Percentiles rank a stretch among this genome's conserved stretches.
phyloP scores from a whole-genome alignment of 1,139 yeast genomes.

The Pneumocystis canis region DNA sequence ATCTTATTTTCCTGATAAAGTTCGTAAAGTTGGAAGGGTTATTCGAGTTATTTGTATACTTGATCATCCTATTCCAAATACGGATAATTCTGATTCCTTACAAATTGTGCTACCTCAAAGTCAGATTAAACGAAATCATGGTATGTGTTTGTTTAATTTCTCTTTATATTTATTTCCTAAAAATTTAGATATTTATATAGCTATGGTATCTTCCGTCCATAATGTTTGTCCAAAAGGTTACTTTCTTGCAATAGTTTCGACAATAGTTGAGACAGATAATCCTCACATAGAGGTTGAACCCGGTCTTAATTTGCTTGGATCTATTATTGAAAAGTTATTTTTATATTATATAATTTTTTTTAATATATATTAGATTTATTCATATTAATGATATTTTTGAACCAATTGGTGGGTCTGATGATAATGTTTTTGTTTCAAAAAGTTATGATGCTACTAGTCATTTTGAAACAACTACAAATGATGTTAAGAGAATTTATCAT shows the following conservation, averaged over 20 bases:
- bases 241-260: conserved; percentile 83
- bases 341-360: not conserved
- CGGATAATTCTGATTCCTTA: conserved; percentile 70
- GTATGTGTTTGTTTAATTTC: not conserved
- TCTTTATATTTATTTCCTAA: not conserved
- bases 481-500: conserved; percentile 82
- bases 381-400: conserved; percentile 87
- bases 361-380: conserved; percentile 37
- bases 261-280: conserved; percentile 82
- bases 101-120: conserved; percentile 94
- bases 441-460: conserved; percentile 92
- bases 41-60: conserved; percentile 90
- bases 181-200: conserved; percentile 55
- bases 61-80: conserved; percentile 78
- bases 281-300: conserved; percentile 90
- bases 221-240: conserved; percentile 84
- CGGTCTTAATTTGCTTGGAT: conserved; percentile 81
- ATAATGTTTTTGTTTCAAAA: conserved; percentile 67
- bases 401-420: conserved; percentile 72
- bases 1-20: conserved; percentile 88
- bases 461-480: conserved; percentile 92
- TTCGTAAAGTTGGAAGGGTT: conserved; percentile 72
- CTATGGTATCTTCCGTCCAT: conserved; percentile 78
- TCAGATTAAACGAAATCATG: conserved; percentile 85
- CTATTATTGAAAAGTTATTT: conserved; percentile 44